Evolutionary conservation across 2,329 filamentous ascomycete genomes (phyloP), one percentile per base, ranked within the genome.

Genomic region (Ceratocystis eucalypticola): DNA sequence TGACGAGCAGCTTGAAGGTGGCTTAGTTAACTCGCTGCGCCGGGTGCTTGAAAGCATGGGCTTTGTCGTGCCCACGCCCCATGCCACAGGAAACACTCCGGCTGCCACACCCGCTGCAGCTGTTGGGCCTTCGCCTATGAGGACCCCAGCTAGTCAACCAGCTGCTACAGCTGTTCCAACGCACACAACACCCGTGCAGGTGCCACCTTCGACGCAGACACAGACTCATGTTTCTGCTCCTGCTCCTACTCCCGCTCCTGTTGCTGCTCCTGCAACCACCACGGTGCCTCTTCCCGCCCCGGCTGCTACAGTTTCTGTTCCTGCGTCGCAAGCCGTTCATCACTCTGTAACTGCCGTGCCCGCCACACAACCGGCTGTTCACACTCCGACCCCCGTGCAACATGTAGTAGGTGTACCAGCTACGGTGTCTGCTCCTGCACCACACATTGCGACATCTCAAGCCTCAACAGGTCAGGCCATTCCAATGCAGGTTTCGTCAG

Each of bases 11-110:
- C 71, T 78, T 25, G 77, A 78, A 71, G 72, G 75, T 69, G 75
- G 76, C 61, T 71, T 78, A 15, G 77, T 78, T 69, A 75, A 75
- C 66, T 76, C 75, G 8, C 73, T 78, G 66, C 72, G 74, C 15
- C 74, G 76, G 67, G 72, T 78, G 7, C 71, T 78, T 22, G 70
- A 70, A 28, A 76, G 76, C 2, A 75, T 78, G 74, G 75, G 77
- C 55, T 45, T 69, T 46, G 28, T 65, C 5, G 67, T 62, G 41
- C 64, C 64, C 3, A 61, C 28, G 15, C 37, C 44, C 5, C 33
- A 61, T 20, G 33, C 53, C 5, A 44, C 65, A 2, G 63, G 33
- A 20, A 64, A 61, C 17, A 68, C 67, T 12, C 61, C 67, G 15
- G 61, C 61, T 25, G 59, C 67, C 25, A 66, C 67, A 7, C 64